phyloP scores from a whole-genome alignment of 2,329 filamentous ascomycete species.

The Xylariales sp. region DNA sequence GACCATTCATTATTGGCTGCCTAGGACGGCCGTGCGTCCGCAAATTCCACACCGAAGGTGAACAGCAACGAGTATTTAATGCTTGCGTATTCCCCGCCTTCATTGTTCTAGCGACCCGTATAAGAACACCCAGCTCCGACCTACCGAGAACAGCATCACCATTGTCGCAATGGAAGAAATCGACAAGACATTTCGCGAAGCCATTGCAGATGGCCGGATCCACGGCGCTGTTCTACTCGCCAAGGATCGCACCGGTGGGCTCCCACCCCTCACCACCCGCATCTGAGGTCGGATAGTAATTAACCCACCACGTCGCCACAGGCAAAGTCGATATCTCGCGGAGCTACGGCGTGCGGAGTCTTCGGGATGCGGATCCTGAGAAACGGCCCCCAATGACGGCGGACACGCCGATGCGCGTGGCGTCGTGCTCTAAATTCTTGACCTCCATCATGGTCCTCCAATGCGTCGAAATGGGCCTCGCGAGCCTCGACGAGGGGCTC shows the following conservation, averaged over 20 bases:
- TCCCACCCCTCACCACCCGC: not conserved
- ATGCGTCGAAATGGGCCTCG: constrained; percentile 34
- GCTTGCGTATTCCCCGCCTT: not conserved
- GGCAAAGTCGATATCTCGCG: constrained; percentile 36
- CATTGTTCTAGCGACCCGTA: not conserved
- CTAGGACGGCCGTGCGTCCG: not conserved
- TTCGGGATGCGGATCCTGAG: constrained; percentile 31
- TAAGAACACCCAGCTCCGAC: not conserved
- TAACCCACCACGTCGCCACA: constrained; percentile 14
- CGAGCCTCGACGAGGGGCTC: constrained; percentile 24
- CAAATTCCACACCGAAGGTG: not conserved
- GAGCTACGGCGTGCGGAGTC: constrained; percentile 38
- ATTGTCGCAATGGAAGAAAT: constrained; percentile 32
- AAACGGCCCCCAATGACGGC: constrained; percentile 34
- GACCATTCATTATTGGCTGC: not conserved
- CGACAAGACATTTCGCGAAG: constrained; percentile 32
- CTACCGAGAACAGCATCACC: not conserved
- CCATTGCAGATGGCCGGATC: constrained; percentile 37
- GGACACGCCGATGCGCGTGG: constrained; percentile 37
- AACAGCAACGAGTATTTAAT: constrained; percentile 8
- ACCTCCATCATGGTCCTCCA: constrained; percentile 38
- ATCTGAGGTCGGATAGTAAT: not conserved
- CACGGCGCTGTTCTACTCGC: constrained; percentile 36
- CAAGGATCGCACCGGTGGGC: constrained; percentile 36
- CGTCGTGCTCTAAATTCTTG: constrained; percentile 35